phyloP scores from a whole-genome alignment of 371 early-diverging fungal genomes.

The Parasitella parasitica region DNA sequence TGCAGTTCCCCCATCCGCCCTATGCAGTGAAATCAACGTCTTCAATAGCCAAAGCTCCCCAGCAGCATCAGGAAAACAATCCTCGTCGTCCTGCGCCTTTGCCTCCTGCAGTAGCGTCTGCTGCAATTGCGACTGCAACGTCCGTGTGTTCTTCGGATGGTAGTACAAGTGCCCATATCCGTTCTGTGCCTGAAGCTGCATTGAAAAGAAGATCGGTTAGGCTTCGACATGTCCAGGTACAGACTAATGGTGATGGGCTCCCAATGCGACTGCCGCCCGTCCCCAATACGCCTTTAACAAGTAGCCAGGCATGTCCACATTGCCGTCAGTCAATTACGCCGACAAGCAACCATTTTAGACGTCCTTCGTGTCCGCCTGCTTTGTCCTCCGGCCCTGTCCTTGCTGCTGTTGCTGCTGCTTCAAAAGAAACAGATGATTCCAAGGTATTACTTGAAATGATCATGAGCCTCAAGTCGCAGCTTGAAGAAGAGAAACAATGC shows the following conservation, averaged over 20 bases:
- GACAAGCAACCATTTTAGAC: not conserved
- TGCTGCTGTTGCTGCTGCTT: not conserved
- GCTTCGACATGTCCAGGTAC: conserved; percentile 39
- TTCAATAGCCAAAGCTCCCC: not conserved
- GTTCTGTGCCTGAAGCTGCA: conserved; percentile 32
- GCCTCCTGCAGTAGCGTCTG: conserved; percentile 35
- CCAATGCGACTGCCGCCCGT: not conserved
- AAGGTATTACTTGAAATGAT: conserved; percentile 28
- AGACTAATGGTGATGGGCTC: conserved; percentile 15
- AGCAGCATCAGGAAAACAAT: not conserved
- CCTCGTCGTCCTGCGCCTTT: conserved; percentile 39
- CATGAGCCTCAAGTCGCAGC: conserved; percentile 35
- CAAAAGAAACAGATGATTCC: not conserved
- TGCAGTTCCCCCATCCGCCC: conserved; percentile 37
- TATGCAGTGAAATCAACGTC: conserved; percentile 7
- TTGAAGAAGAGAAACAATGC: conserved; percentile 50
- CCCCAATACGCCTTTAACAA: not conserved
- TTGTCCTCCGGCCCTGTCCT: conserved; percentile 20
- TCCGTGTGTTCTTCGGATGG: conserved; percentile 4
- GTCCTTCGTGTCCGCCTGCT: conserved; percentile 35
- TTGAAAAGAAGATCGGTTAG: conserved; percentile 37
- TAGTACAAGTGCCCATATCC: not conserved
- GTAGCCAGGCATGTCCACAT: conserved; percentile 30
- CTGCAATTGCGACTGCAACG: conserved; percentile 31
- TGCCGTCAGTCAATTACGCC: conserved; percentile 19